Percentiles rank a stretch among this genome's conserved stretches.
phyloP scores from a whole-genome alignment of 345 rosid species.

The Gossypium thurberi region DNA sequence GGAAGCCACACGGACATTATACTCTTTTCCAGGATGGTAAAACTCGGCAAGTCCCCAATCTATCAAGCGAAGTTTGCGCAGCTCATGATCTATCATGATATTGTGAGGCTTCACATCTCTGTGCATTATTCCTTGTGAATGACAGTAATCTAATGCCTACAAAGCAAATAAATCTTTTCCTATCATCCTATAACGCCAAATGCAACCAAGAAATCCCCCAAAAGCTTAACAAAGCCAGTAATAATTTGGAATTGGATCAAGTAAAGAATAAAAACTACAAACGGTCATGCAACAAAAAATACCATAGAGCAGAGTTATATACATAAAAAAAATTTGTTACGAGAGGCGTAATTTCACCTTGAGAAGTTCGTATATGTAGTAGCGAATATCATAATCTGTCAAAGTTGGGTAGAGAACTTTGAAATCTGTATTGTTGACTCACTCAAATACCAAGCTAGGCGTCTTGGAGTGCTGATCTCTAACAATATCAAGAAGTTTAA shows the following conservation, averaged over 20 bases:
- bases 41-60: slow-evolving; percentile 90
- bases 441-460: slow-evolving; percentile 75
- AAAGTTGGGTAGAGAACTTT: slow-evolving; percentile 73
- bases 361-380: slow-evolving; percentile 75
- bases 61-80: slow-evolving; percentile 75
- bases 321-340: neutral
- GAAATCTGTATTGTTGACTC: slow-evolving; percentile 76
- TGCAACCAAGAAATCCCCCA: neutral
- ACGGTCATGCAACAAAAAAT: neutral
- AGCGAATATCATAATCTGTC: slow-evolving; percentile 79
- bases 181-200: neutral
- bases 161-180: slow-evolving; percentile 10
- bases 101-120: slow-evolving; percentile 85
- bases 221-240: neutral
- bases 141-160: slow-evolving; percentile 78
- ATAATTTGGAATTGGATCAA: neutral
- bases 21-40: slow-evolving; percentile 79
- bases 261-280: neutral
- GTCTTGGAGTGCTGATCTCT: slow-evolving; percentile 82
- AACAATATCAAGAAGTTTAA: slow-evolving; percentile 68
- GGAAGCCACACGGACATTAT: slow-evolving; percentile 82
- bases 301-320: neutral
- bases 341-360: slow-evolving; percentile 34
- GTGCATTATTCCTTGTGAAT: slow-evolving; percentile 84
- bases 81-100: slow-evolving; percentile 81